Evolutionary conservation across 2,329 filamentous ascomycete species (phyloP).

Genomic region (Cladobotryum protrusum): DNA sequence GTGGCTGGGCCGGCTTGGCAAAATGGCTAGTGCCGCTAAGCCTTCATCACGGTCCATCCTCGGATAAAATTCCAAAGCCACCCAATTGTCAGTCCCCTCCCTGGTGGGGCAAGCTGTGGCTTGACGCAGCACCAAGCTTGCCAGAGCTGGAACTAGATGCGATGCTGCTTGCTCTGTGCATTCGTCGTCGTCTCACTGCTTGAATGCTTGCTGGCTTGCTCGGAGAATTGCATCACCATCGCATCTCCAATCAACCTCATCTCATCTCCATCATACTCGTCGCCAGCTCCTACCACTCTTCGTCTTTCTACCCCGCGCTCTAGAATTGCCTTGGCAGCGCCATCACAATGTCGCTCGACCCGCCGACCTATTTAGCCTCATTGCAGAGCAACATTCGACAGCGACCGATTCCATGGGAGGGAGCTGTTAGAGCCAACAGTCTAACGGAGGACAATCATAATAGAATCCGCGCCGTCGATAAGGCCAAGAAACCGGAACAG

Average conservation of each 20-base stretch:
- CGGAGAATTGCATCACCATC: constrained; percentile 13
- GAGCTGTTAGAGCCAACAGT: constrained; percentile 85
- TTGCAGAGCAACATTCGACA: constrained; percentile 96
- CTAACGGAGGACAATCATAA: constrained; percentile 90
- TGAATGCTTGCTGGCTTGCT: constrained; percentile 2
- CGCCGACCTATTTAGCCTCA: constrained; percentile 76
- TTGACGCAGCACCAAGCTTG: constrained; percentile 8
- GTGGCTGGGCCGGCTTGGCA: too few relatives aligned
- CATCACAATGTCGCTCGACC: constrained; percentile 75
- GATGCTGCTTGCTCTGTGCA: constrained; percentile 11
- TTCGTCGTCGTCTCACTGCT: too few relatives aligned
- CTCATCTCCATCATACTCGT: neutral
- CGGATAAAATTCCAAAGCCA: constrained; percentile 4
- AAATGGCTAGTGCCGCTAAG: neutral
- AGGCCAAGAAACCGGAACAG: constrained; percentile 80
- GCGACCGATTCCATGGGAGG: constrained; percentile 95
- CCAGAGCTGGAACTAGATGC: constrained; percentile 2
- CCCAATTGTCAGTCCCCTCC: neutral
- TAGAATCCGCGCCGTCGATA: constrained; percentile 95
- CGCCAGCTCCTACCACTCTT: constrained; percentile 9
- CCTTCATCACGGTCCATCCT: neutral
- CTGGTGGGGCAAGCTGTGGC: constrained; percentile 11
- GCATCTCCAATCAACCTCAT: constrained; percentile 10
- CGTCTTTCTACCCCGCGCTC: constrained; percentile 4
- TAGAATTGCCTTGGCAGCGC: neutral